Percentiles rank a stretch among this genome's conserved stretches.
phyloP scores from a whole-genome alignment of 148 eudicot genomes.

The Suaeda aralocaspica region DNA sequence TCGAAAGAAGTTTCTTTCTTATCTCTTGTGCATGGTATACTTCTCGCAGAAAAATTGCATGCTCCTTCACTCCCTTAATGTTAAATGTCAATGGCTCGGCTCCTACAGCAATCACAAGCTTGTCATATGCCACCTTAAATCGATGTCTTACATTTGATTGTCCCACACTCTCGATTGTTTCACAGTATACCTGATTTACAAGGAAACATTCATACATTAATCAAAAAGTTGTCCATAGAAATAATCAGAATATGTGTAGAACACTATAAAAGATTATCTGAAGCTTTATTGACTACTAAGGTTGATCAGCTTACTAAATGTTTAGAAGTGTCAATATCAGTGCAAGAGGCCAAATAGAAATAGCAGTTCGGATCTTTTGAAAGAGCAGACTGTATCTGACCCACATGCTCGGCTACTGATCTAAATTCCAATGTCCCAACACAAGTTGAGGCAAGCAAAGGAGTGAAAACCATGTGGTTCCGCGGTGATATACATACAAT shows the following conservation, averaged over 20 bases:
- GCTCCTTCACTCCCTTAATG: conserved; percentile 79
- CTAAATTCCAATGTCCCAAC: conserved; percentile 91
- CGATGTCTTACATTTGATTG: conserved; percentile 46
- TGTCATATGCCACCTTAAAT: conserved; percentile 85
- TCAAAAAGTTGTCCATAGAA: background rate
- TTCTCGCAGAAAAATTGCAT: conserved; percentile 83
- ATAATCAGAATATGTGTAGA: background rate
- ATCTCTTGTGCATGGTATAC: conserved; percentile 89
- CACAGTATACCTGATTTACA: conserved; percentile 64
- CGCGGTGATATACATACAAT: conserved; percentile 86
- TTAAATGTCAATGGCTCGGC: conserved; percentile 85
- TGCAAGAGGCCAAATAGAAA: conserved; percentile 78
- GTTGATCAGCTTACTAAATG: conserved; percentile 58
- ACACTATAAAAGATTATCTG: background rate
- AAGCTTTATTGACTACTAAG: background rate
- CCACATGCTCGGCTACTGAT: conserved; percentile 80
- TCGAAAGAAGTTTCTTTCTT: conserved; percentile 68
- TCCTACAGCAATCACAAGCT: conserved; percentile 87
- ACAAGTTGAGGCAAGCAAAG: conserved; percentile 91
- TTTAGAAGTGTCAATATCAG: conserved; percentile 50
- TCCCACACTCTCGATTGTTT: conserved; percentile 42
- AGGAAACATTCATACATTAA: background rate
- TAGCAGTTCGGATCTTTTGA: conserved; percentile 71
- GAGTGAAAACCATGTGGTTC: conserved; percentile 96
- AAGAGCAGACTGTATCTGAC: conserved; percentile 64